These are phyloP conservation scores for Prunus kanzakura DNA, from an alignment of 306 rosid genomes.

Conservation along the genomic window DNA sequence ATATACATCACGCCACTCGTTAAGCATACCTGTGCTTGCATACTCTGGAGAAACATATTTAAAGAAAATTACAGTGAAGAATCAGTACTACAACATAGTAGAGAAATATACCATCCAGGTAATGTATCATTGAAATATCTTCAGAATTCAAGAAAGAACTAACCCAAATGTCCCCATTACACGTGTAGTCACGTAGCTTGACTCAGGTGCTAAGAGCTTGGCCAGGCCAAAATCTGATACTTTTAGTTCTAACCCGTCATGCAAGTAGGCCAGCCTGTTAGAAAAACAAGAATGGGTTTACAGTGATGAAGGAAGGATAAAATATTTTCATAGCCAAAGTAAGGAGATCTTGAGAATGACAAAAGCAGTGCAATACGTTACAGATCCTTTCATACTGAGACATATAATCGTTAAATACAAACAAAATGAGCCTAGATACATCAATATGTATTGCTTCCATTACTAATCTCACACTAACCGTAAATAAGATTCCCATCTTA, in stretches of 20 bases:
- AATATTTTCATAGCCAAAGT: not conserved
- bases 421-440: constrained; percentile 10
- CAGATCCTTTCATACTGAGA: not conserved
- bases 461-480: constrained; percentile 48
- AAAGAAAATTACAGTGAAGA: constrained; percentile 17
- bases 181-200: constrained; percentile 83
- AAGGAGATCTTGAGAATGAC: not conserved
- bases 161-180: constrained; percentile 99
- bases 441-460: constrained; percentile 25
- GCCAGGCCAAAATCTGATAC: constrained; percentile 98
- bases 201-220: constrained; percentile 84
- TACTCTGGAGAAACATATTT: constrained; percentile 97
- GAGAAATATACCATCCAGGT: not conserved
- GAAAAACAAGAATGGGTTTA: constrained; percentile 14
- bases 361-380: not conserved
- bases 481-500: constrained; percentile 84
- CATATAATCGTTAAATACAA: not conserved
- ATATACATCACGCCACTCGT: constrained; percentile 89
- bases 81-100: not conserved
- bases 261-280: constrained; percentile 88
- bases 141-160: constrained; percentile 18
- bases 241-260: constrained; percentile 89
- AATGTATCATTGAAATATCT: not conserved
- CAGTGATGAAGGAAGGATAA: not conserved
- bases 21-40: constrained; percentile 96